These are phyloP conservation scores for Pneumocystis wakefieldiae DNA, from an alignment of 1,139 yeast genomes.

Conservation along the genomic window DNA sequence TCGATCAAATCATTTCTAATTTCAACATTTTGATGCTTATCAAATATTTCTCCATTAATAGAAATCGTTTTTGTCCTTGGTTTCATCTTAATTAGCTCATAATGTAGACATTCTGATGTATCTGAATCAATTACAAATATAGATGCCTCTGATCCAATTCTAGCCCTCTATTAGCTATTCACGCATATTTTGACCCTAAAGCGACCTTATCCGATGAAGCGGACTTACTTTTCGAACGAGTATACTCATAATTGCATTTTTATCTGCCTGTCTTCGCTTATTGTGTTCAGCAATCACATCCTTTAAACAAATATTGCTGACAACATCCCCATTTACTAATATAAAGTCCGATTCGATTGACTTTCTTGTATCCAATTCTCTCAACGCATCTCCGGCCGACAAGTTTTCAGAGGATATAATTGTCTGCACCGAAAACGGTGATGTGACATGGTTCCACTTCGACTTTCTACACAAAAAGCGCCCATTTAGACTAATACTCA, in stretches of 20 bases:
- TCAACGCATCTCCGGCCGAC: conserved; percentile 93
- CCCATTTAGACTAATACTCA: neutral
- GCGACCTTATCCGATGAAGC: conserved; percentile 49
- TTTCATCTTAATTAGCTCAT: conserved; percentile 35
- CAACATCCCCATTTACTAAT: conserved; percentile 84
- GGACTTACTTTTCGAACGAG: conserved; percentile 76
- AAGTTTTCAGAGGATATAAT: conserved; percentile 76
- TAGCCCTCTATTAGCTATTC: neutral
- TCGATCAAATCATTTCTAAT: conserved; percentile 86
- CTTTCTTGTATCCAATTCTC: conserved; percentile 85
- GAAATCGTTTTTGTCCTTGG: conserved; percentile 28
- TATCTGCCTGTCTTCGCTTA: conserved; percentile 51
- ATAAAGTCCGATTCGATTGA: conserved; percentile 78
- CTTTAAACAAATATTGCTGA: conserved; percentile 70
- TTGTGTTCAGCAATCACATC: conserved; percentile 62
- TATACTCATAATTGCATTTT: conserved; percentile 88
- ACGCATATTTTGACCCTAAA: conserved; percentile 27
- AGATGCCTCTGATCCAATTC: conserved; percentile 57
- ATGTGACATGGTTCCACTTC: conserved; percentile 57
- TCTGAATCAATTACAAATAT: conserved; percentile 64
- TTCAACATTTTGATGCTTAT: conserved; percentile 58
- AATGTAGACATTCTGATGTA: conserved; percentile 64
- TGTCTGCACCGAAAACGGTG: conserved; percentile 68
- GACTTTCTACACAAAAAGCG: conserved; percentile 29
- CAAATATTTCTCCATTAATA: conserved; percentile 68